These are phyloP conservation scores for Turnera subulata DNA, from an alignment of 345 rosid genomes.

Conservation along the genomic window DNA sequence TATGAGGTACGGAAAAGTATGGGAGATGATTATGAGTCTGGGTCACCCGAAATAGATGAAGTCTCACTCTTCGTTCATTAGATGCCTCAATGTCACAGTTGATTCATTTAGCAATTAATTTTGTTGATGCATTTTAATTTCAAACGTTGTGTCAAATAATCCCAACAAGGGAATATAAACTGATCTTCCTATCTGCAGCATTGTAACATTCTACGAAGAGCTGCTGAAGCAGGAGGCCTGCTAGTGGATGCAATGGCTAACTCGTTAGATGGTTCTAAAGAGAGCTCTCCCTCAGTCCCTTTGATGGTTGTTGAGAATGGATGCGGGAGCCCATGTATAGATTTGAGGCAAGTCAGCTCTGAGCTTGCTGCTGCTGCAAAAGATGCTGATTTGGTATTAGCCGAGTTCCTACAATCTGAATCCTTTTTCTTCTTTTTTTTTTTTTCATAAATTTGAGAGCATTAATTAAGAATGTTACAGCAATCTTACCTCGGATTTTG, in stretches of 20 bases:
- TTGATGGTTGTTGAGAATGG: constrained; percentile 99
- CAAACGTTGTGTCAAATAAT: background rate
- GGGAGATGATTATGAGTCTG: no score
- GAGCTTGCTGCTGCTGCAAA: constrained; percentile 95
- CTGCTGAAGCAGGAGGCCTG: constrained; percentile 93
- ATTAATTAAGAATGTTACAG: background rate
- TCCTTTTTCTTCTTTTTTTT: no score
- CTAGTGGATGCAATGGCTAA: constrained; percentile 89
- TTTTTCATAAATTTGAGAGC: no score
- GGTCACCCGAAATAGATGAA: background rate
- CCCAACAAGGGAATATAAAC: background rate
- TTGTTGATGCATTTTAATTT: background rate
- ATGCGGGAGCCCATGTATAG: constrained; percentile 98
- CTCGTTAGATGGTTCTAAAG: constrained; percentile 56
- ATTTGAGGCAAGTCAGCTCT: constrained; percentile 96
- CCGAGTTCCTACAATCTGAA: constrained; percentile 6
- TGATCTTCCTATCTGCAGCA: constrained; percentile 49
- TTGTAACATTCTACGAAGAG: constrained; percentile 90
- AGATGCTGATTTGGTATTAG: constrained; percentile 87
- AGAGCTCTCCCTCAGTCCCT: constrained; percentile 62
- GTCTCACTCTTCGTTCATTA: background rate
- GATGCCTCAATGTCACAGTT: background rate
- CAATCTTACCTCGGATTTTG: constrained; percentile 3
- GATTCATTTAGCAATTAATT: background rate
- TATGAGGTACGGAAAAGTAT: no score